phyloP scores from a whole-genome alignment of 2,329 filamentous ascomycete species.

The Trichoderma sp. region DNA sequence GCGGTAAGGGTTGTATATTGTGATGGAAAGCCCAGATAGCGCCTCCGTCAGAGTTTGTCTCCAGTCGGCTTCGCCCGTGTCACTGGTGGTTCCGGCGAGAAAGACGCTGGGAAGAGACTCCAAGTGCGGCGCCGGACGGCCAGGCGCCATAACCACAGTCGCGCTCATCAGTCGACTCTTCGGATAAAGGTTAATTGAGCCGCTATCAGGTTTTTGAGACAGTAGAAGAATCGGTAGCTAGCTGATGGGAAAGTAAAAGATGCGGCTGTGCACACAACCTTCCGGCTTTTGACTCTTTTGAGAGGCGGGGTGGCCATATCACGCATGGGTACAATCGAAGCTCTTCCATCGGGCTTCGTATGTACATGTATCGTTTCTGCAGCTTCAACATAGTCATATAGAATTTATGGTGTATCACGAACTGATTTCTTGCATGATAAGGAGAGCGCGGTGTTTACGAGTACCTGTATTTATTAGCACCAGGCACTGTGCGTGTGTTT shows the following conservation, averaged over 20 bases:
- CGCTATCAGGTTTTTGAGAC: background rate
- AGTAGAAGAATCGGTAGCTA: background rate
- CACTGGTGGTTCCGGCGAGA: slow-evolving; percentile 56
- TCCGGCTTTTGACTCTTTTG: background rate
- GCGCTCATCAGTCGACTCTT: background rate
- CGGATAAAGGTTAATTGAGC: background rate
- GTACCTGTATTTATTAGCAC: background rate
- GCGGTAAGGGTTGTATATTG: slow-evolving; percentile 56
- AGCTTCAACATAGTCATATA: background rate
- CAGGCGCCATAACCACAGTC: slow-evolving; percentile 32
- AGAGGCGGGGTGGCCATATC: background rate
- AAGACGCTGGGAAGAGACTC: slow-evolving; percentile 44
- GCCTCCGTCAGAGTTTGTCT: slow-evolving; percentile 42
- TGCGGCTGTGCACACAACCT: background rate
- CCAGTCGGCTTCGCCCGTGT: slow-evolving; percentile 46
- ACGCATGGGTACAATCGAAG: background rate
- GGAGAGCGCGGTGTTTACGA: background rate
- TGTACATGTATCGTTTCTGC: background rate
- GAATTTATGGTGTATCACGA: background rate
- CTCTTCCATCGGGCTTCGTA: background rate
- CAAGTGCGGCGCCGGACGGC: slow-evolving; percentile 17
- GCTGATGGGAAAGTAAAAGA: background rate
- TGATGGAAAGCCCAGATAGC: slow-evolving; percentile 47
- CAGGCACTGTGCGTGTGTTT: background rate
- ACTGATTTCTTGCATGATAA: background rate